These are phyloP conservation scores for Eremothecium cymbalariae DNA, from an alignment of 1,139 yeast genomes.

Conservation along the genomic window DNA sequence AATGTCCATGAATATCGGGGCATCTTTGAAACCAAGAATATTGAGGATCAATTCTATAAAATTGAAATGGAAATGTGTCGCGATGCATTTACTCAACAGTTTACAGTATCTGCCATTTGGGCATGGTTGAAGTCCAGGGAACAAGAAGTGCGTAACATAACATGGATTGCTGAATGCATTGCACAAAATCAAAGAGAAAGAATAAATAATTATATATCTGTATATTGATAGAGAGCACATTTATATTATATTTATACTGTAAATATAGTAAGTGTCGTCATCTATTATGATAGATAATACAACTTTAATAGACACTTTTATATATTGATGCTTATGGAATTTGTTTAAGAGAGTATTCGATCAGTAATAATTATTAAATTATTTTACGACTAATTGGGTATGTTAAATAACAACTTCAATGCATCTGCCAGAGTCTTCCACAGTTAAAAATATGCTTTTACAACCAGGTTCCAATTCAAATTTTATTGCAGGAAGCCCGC, in stretches of 20 bases:
- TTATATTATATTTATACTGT: too few species aligned
- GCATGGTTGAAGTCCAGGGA: slow-evolving; percentile 95
- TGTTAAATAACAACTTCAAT: slow-evolving; percentile 44
- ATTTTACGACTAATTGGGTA: too few species aligned
- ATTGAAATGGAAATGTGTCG: slow-evolving; percentile 88
- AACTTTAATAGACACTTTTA: too few species aligned
- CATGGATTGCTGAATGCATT: slow-evolving; percentile 98
- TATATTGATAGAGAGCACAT: too few species aligned
- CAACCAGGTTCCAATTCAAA: slow-evolving; percentile 45
- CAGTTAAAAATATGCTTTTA: slow-evolving; percentile 50
- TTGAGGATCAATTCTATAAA: slow-evolving; percentile 91
- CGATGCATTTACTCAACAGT: slow-evolving; percentile 93
- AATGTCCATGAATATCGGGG: slow-evolving; percentile 66
- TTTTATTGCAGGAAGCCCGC: slow-evolving; percentile 47
- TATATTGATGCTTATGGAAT: too few species aligned
- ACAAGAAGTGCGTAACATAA: slow-evolving; percentile 91
- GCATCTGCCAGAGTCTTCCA: slow-evolving; percentile 43
- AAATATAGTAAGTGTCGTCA: too few species aligned
- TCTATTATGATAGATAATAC: too few species aligned
- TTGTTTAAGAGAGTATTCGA: too few species aligned
- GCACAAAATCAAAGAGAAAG: slow-evolving; percentile 81
- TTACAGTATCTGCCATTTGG: slow-evolving; percentile 84
- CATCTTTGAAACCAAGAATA: slow-evolving; percentile 61
- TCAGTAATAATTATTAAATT: too few species aligned
- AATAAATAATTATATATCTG: slow-evolving; percentile 69